Base-by-base conservation (phyloP, 257 asterid species). In the Datura wrightii region DNA sequence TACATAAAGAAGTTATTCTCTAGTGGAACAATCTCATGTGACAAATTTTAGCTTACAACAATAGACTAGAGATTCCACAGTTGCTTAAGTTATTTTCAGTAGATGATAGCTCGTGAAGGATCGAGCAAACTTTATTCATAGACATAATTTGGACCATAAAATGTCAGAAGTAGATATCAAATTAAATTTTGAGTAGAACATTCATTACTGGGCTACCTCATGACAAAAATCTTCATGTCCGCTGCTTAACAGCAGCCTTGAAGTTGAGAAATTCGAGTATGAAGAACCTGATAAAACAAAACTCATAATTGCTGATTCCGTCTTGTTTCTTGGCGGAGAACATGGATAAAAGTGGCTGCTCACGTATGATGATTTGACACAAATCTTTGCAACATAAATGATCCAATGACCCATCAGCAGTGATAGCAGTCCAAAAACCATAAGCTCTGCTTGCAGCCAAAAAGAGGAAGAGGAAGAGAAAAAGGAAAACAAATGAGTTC, bases 331-430 rank as follows among this genome's bases (percentile, higher is more conserved):
- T 81, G 41, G 71, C 42, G 93, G 93, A 18, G 88, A 79, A 86
- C 99, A 96, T 19, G 96, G 99, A 88, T 96, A 96, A 89, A 96
- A 94, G 31, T 91, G 92, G 87, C 94, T 94, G 87, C 92, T 94
- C 89, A 94, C 63, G 42, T 92, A 86, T 36, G 99, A 93, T 1
- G 99, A 92, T 82, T 92, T 93, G 37, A 96, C 91, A 84, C 99
- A 96, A 42, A 96, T 93, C 92, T 91, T 94, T 56, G 98, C 92
- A 82, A 96, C 91, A 81, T 91, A 93, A 79, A 85, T 44, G 59
- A 91, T 90, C 99, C 98, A 94, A 86, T 96, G 98, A 4, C 99
- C 99, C 99, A 96, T 90, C 87, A 96, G 85, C 92, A 96, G 86
- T 42, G 99, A 96, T 72, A 94, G 89, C 69, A 96, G 93, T 82